phyloP scores from a whole-genome alignment of 2,329 filamentous ascomycete genomes.

The Metarhizium guizhouense region DNA sequence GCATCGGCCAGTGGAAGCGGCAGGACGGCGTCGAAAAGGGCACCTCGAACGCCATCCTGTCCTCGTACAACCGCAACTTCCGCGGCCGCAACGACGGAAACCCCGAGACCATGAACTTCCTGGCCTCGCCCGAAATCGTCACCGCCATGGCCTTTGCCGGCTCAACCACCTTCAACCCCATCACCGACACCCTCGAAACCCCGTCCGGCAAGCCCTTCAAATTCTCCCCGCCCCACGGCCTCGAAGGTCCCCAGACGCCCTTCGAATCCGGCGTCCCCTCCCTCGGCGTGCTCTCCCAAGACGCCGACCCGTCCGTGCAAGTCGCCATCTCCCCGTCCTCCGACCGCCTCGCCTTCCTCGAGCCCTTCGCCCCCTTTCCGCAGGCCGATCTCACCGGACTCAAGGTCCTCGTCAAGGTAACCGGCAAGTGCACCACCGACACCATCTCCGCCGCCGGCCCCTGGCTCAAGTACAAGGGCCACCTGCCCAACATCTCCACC shows the following conservation, averaged over 20 bases:
- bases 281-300: slow-evolving; percentile 64
- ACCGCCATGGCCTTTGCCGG: slow-evolving; percentile 94
- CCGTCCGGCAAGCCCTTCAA: slow-evolving; percentile 74
- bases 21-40: slow-evolving; percentile 80
- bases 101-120: slow-evolving; percentile 95
- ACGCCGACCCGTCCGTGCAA: slow-evolving; percentile 59
- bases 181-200: slow-evolving; percentile 76
- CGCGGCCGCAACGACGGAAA: slow-evolving; percentile 95
- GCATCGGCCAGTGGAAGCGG: slow-evolving; percentile 91
- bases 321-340: slow-evolving; percentile 83
- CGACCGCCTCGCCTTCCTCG: slow-evolving; percentile 78
- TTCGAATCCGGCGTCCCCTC: slow-evolving; percentile 72
- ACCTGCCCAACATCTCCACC: slow-evolving; percentile 93
- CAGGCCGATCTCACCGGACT: slow-evolving; percentile 63
- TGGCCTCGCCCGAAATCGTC: slow-evolving; percentile 92
- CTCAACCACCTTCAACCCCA: slow-evolving; percentile 88
- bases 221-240: slow-evolving; percentile 71
- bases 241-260: slow-evolving; percentile 49
- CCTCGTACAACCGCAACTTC: slow-evolving; percentile 98
- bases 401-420: slow-evolving; percentile 88
- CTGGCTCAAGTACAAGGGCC: slow-evolving; percentile 99
- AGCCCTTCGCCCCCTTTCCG: slow-evolving; percentile 84
- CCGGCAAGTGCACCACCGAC: slow-evolving; percentile 97
- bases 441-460: slow-evolving; percentile 95
- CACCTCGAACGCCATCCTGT: slow-evolving; percentile 86